Evolutionary conservation across 73 alveolate genomes (phyloP).

Genomic region (Tetrahymena elliotti): DNA sequence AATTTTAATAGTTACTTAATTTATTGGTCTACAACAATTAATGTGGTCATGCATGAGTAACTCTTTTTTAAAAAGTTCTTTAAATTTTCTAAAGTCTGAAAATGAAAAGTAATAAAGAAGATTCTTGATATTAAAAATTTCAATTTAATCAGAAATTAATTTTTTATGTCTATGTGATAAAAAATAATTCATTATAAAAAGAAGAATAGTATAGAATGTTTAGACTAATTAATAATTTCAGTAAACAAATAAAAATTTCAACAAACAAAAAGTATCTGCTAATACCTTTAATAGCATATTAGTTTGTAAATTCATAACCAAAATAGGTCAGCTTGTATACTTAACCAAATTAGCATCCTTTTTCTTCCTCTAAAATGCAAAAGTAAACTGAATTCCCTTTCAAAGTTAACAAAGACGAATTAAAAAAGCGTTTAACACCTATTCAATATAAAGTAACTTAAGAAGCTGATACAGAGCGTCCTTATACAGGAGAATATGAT

Average conservation of each 20-base stretch:
- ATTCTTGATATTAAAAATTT: neutral
- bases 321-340: neutral
- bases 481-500: constrained; percentile 56
- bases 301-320: neutral
- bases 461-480: constrained; percentile 63
- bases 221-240: neutral
- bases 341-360: neutral
- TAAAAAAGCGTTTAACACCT: constrained; percentile 48
- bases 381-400: neutral
- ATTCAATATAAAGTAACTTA: constrained; percentile 68
- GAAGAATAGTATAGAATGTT: neutral
- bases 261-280: neutral
- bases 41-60: neutral
- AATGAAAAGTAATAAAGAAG: neutral
- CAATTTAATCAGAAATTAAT: neutral
- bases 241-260: neutral
- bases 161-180: neutral
- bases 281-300: neutral
- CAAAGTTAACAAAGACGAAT: constrained; percentile 44
- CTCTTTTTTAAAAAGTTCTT: neutral
- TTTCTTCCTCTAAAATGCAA: neutral
- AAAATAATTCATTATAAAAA: neutral
- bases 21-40: neutral
- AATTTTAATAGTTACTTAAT: no score
- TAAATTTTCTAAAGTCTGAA: neutral